phyloP scores from a whole-genome alignment of 352 stramenopile species.

The Globisporangium nodosum region DNA sequence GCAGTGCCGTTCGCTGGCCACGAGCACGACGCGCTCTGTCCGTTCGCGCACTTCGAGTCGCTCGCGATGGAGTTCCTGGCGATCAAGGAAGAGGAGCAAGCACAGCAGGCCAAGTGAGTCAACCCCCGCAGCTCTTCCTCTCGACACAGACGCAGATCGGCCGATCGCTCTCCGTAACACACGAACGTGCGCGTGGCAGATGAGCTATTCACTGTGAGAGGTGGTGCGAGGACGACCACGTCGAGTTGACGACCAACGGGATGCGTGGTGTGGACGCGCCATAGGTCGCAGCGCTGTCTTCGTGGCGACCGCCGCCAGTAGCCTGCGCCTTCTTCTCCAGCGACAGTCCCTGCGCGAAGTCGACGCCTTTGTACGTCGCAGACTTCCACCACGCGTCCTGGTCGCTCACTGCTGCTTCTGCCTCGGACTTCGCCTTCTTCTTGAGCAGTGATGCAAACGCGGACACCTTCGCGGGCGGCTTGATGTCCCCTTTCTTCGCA shows the following conservation, averaged over 20 bases:
- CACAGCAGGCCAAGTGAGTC: neutral
- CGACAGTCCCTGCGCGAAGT: constrained; percentile 42
- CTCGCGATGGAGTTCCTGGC: constrained; percentile 48
- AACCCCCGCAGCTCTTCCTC: too few species aligned
- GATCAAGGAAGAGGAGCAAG: neutral
- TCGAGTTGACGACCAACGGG: constrained; percentile 34
- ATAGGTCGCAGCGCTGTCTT: neutral
- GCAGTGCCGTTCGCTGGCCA: constrained; percentile 47
- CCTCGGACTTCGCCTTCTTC: constrained; percentile 3
- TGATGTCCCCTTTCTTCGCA: constrained; percentile 19
- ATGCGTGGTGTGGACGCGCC: constrained; percentile 16
- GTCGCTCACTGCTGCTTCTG: constrained; percentile 10
- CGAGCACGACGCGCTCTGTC: constrained; percentile 42
- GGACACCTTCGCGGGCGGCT: constrained; percentile 18
- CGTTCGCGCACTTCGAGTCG: constrained; percentile 60
- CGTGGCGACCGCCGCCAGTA: constrained; percentile 6
- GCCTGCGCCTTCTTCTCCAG: constrained; percentile 13
- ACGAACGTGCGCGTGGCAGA: neutral
- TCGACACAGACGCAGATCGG: neutral
- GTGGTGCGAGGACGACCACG: constrained; percentile 26
- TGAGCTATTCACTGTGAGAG: constrained; percentile 2
- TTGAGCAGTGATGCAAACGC: constrained; percentile 17
- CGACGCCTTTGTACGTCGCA: constrained; percentile 63
- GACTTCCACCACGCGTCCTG: constrained; percentile 64
- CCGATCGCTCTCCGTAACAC: neutral